Percentiles rank a stretch among this genome's conserved stretches.
Conservation (phyloP, 108 stramenopile species). For the Conticribra weissflogii region DNA sequence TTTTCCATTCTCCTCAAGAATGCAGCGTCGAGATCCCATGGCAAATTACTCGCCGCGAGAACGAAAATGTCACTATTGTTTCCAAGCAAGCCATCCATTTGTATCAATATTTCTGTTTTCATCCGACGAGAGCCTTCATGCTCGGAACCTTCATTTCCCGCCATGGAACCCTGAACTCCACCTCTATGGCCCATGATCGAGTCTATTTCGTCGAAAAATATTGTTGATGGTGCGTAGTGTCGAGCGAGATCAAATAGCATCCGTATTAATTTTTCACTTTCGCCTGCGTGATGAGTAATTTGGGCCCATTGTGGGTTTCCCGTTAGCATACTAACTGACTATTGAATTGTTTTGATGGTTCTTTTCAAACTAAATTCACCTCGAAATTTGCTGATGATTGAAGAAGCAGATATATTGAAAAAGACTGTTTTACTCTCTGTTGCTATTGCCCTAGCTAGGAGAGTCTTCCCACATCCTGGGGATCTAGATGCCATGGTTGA, state of each 20-base stretch:
- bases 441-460: slow-evolving; percentile 87
- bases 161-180: slow-evolving; percentile 28
- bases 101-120: slow-evolving; percentile 88
- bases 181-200: slow-evolving; percentile 66
- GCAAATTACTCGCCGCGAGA: slow-evolving; percentile 80
- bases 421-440: slow-evolving; percentile 70
- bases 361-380: no score
- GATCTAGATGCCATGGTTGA: no score
- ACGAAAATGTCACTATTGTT: slow-evolving; percentile 58
- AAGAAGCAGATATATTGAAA: slow-evolving; percentile 69
- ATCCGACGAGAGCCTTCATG: slow-evolving; percentile 87
- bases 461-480: slow-evolving; percentile 86
- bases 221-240: slow-evolving; percentile 61
- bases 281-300: slow-evolving; percentile 14
- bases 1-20: slow-evolving; percentile 74
- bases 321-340: no score
- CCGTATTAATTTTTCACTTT: slow-evolving; percentile 84
- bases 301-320: no score
- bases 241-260: slow-evolving; percentile 85
- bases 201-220: slow-evolving; percentile 90
- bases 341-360: no score
- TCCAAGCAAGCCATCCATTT: slow-evolving; percentile 74
- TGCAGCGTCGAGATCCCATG: slow-evolving; percentile 84
- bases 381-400: slow-evolving; percentile 68
- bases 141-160: slow-evolving; percentile 56